Evolutionary conservation across 176 grass and related monocot species (phyloP), one percentile per base, ranked within the genome.

Genomic region (Musa acuminata): DNA sequence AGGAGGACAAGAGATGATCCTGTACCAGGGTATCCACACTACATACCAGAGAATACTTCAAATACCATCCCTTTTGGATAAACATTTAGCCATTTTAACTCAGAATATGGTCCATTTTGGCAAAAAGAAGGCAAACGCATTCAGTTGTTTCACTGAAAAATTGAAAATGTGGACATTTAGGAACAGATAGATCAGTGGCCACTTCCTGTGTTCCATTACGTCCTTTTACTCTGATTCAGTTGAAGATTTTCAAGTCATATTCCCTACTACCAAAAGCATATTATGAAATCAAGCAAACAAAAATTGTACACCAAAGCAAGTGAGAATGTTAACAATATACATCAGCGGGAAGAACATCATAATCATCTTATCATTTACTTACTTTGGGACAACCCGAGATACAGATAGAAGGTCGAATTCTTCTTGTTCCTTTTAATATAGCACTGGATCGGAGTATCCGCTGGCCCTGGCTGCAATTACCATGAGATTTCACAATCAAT

Each of bases 371-470:
- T 24, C 51, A 60, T 72, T 1, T 11, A 74, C 93, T 82, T 80
- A 98, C 94, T 87, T 72, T 87, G 85, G 0, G 90, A 87, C 80
- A 91, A 86, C 77, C 94, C 83, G 24, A 98, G 94, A 78, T 89
- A 85, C 19, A 98, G 84, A 79, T 81, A 80, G 80, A 93, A 98
- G 3, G 86, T 98, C 1, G 90, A 98, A 62, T 85, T 93, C 75
- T 83, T 93, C 80, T 87, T 93, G 80, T 93, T 93, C 80, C 94
- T 93, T 75, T 62, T 87, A 64, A 98, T 98, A 70, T 93, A 93
- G 80, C 94, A 98, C 49, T 93, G 94, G 79, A 98, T 89, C 57
- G 90, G 87, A 49, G 74, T 79, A 89, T 91, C 88, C 29, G 77
- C 88, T 9, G 90, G 90, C 69, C 90, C 90, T 66, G 94, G 84